Evolutionary conservation across 768 basidiomycete genomes (phyloP), one percentile per base, ranked within the genome.

Genomic region (Pleurotus giganteus): DNA sequence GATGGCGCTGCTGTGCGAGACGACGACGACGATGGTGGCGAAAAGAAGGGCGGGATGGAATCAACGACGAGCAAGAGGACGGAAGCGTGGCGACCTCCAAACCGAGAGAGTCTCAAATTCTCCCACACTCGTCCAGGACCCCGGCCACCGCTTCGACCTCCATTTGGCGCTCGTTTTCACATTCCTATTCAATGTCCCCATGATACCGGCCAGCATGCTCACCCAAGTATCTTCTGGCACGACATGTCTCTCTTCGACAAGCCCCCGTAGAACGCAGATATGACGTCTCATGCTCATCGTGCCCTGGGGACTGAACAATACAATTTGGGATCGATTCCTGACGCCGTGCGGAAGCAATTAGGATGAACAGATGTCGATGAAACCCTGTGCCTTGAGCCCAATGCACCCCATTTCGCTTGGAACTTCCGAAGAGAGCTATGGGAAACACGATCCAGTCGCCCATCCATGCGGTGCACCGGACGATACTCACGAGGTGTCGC

Each of bases 11-110:
- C 39, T 57, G 60, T 54, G 19, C 39, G 9, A 54, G 54, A 46
- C 27, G 51, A 58, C 53, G 55, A 61, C 58, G 59, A 47, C 57
- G 59, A 54, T 49, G n/a, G 57, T 58, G 51, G 45, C 55, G 58
- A 52, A 53, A 54, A 50, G 28, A 51, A 57, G 58, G 56, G 57
- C 60, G 55, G 58, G 50, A 34, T 44, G 46, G 44, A 53, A n/a
- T 58, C 60, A 57, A 62, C 64, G 61, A 36, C 56, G 55, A 46
- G 56, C 57, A 63, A 58, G 60, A 57, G 39, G 19, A 59, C 62
- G 61, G 62, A 56, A 59, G 49, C 49, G 49, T 51, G 49, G 49
- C 51, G 55, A 56, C 44, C 56, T 51, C 39, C 44, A 45, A 54
- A 60, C 57, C 23, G 44, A 45, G 27, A 19, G 23, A 37, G 34